Evolutionary conservation across 2,329 filamentous ascomycete genomes (phyloP), one percentile per base, ranked within the genome.

Genomic region (Penicillium paneum): DNA sequence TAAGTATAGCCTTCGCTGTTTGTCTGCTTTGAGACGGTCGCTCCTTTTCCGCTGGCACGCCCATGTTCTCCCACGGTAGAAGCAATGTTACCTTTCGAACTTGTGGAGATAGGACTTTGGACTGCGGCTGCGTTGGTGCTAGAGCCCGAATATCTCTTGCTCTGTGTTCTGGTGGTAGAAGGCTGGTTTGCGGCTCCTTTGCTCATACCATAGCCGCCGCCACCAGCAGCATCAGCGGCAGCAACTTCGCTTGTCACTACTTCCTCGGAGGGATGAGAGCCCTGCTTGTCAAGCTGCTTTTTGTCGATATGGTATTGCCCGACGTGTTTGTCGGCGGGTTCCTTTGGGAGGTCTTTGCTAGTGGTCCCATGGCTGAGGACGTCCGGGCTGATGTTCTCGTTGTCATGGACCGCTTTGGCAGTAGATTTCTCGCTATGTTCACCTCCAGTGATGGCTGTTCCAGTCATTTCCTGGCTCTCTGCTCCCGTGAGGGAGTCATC

Each of bases 371-470:
- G 47, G n/a, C 41, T 48, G 31, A 61, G 60, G 11, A 63, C 56
- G 15, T 55, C 57, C 8, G 55, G 35, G 32, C 52, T 44, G 21
- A 60, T 57, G 17, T 54, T 51, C 7, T 54, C 43, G 8, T 55
- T 42, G n/a, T 52, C 56, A 17, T 54, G 49, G 19, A 63, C 49
- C 36, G 63, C 62, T 3, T 64, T 44, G 2, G 46, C 15, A 15
- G 55, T 48, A 5, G 34, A 48, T 11, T 52, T 41, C 0, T 54
- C 21, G 44, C 39, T 34, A 19, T 8, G 47, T 2, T 12, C 48
- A 12, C 19, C 47, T 26, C 38, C 55, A 24, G 41, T 29, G 13
- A 17, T 29, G 6, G 46, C 21, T 35, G 6, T 21, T 40, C 19
- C 44, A 12, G 17, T 21, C n/a, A 36, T 49, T 15, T 13, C 19